These are phyloP conservation scores for Sistotremastrum suecicum DNA, from an alignment of 768 basidiomycete species.

Conservation along the genomic window DNA sequence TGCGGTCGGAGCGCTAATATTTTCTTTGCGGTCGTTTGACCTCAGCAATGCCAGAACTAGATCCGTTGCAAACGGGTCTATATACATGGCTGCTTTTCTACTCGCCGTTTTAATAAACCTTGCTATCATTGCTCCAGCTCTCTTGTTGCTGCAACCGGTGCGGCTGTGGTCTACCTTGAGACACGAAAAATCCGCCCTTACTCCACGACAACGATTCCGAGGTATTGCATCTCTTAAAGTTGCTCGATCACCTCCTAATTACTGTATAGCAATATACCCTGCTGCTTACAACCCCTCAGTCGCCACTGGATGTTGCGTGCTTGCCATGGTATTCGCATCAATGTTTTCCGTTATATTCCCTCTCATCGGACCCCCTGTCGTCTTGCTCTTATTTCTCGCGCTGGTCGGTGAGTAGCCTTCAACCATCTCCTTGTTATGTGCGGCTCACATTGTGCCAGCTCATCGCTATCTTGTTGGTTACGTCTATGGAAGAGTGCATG, in stretches of 20 bases:
- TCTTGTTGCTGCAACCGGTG: conserved; percentile 59
- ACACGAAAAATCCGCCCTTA: conserved; percentile 45
- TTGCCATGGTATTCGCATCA: conserved; percentile 59
- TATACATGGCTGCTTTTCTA: conserved; percentile 54
- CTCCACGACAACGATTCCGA: conserved; percentile 68
- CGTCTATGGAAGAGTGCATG: conserved; percentile 58
- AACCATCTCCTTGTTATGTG: neutral
- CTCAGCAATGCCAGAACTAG: conserved; percentile 12
- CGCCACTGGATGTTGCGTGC: conserved; percentile 48
- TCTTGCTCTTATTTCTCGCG: conserved; percentile 48
- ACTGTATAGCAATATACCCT: conserved; percentile 49
- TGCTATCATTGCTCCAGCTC: conserved; percentile 55
- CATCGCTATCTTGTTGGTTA: conserved; percentile 70
- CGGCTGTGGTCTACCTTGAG: conserved; percentile 43
- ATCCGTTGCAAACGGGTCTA: conserved; percentile 50
- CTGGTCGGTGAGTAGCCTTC: conserved; percentile 38
- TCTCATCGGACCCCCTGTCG: conserved; percentile 56
- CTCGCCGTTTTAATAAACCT: conserved; percentile 45
- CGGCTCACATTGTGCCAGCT: conserved; percentile 25
- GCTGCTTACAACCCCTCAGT: conserved; percentile 55
- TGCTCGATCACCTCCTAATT: neutral
- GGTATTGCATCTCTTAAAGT: conserved; percentile 23
- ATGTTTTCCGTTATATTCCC: conserved; percentile 68
- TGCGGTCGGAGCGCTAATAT: conserved; percentile 54
- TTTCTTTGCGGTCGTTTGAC: conserved; percentile 47